A percentile compares a stretch with the other conserved stretches of the same genome.
Evolutionary conservation across 2,329 filamentous ascomycete genomes (phyloP).

Genomic region (Biscogniauxia marginata): DNA sequence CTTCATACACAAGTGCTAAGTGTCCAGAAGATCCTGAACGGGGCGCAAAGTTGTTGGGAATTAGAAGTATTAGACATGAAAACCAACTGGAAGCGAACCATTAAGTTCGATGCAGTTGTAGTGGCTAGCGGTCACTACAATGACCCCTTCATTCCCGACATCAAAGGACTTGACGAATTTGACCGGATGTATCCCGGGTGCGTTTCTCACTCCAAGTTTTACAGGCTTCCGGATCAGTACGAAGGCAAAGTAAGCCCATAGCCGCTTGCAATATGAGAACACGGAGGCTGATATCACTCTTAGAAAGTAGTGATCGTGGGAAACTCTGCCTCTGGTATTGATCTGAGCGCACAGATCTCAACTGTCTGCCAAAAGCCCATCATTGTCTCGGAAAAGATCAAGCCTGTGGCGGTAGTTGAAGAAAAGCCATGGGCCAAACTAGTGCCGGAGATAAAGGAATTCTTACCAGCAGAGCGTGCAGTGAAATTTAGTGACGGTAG

Average conservation of each 20-base stretch:
- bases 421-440: slow-evolving; percentile 17
- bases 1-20: slow-evolving; percentile 63
- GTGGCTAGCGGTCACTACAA: slow-evolving; percentile 63
- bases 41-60: slow-evolving; percentile 44
- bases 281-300: too few species aligned
- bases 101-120: slow-evolving; percentile 59
- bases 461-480: slow-evolving; percentile 40
- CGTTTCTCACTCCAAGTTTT: slow-evolving; percentile 67
- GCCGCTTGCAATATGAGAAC: neutral
- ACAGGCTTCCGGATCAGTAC: slow-evolving; percentile 46
- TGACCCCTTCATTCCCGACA: slow-evolving; percentile 57
- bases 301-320: slow-evolving; percentile 66
- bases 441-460: slow-evolving; percentile 31
- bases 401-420: slow-evolving; percentile 24
- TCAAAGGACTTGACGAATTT: slow-evolving; percentile 55
- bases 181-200: slow-evolving; percentile 46
- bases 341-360: slow-evolving; percentile 66
- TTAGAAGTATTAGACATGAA: slow-evolving; percentile 37
- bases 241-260: slow-evolving; percentile 30
- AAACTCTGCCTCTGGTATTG: slow-evolving; percentile 63
- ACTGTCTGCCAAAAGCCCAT: slow-evolving; percentile 46
- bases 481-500: slow-evolving; percentile 60
- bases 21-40: slow-evolving; percentile 27
- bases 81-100: slow-evolving; percentile 15
- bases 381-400: slow-evolving; percentile 51